These are phyloP conservation scores for Pancytospora philotis DNA, from an alignment of 371 early-diverging fungal genomes.

Conservation along the genomic window DNA sequence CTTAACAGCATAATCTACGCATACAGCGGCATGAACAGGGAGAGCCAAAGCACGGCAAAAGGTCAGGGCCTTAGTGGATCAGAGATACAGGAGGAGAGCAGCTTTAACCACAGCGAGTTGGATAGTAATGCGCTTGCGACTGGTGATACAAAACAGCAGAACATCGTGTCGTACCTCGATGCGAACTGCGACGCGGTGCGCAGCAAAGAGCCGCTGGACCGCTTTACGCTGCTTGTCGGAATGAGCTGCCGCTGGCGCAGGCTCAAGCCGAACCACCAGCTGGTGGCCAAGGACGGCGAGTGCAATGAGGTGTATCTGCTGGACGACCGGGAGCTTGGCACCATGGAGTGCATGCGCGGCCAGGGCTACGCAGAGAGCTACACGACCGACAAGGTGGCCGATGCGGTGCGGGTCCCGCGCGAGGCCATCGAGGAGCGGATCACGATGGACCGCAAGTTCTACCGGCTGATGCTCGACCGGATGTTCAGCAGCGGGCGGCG, in stretches of 20 bases:
- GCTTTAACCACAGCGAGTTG: background rate
- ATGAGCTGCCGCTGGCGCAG: background rate
- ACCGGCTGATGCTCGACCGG: background rate
- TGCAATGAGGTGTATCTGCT: background rate
- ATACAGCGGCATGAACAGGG: background rate
- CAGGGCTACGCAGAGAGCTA: background rate
- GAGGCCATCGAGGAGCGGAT: constrained; percentile 7
- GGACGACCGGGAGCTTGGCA: constrained; percentile 4
- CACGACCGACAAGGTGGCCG: background rate
- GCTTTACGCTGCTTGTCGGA: background rate
- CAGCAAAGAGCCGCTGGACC: background rate
- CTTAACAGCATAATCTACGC: background rate
- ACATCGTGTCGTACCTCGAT: background rate
- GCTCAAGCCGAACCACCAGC: background rate
- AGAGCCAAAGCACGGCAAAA: too few species aligned
- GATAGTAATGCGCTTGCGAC: too few species aligned
- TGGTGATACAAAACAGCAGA: too few species aligned
- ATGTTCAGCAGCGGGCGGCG: background rate
- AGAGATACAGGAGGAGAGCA: background rate
- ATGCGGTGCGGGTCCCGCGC: constrained; percentile 22
- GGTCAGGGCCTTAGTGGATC: too few species aligned
- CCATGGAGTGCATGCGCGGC: constrained; percentile 11
- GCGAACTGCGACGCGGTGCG: background rate
- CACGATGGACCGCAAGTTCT: background rate
- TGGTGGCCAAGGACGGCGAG: background rate